These are phyloP conservation scores for Fraxinus sp. DNA, from an alignment of 305 asterid species.

Conservation along the genomic window DNA sequence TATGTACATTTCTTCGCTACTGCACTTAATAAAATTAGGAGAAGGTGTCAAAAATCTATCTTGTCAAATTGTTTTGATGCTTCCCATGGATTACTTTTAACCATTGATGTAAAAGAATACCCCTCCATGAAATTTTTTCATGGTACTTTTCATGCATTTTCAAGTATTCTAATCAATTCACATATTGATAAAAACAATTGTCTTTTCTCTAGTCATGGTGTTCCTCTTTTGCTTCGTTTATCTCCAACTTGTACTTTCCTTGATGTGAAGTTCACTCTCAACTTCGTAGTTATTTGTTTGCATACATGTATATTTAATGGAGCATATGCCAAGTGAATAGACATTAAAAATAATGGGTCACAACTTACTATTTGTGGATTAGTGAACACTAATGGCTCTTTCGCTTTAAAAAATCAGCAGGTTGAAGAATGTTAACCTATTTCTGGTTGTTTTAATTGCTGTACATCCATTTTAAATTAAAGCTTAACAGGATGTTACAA, in stretches of 20 bases:
- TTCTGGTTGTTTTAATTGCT: constrained; percentile 15
- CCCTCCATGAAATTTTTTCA: background rate
- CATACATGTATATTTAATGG: constrained; percentile 6
- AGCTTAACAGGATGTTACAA: background rate
- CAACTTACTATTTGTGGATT: background rate
- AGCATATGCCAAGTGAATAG: constrained; percentile 18
- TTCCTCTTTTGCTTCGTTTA: background rate
- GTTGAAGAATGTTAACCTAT: background rate
- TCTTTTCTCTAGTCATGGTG: background rate
- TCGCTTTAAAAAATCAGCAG: constrained; percentile 3
- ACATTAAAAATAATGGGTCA: constrained; percentile 3
- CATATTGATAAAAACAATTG: background rate
- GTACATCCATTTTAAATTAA: background rate
- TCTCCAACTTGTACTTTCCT: background rate
- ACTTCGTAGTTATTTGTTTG: background rate
- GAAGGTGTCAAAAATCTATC: background rate
- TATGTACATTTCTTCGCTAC: background rate
- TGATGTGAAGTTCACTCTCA: background rate
- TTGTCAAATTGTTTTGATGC: background rate
- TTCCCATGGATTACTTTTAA: background rate
- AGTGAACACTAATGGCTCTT: constrained; percentile 4
- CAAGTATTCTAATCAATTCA: background rate
- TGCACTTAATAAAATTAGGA: background rate
- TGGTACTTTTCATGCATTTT: background rate
- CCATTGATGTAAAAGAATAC: background rate